Base-by-base conservation (phyloP, 176 grass and related monocot species). In the Carex pumila region DNA sequence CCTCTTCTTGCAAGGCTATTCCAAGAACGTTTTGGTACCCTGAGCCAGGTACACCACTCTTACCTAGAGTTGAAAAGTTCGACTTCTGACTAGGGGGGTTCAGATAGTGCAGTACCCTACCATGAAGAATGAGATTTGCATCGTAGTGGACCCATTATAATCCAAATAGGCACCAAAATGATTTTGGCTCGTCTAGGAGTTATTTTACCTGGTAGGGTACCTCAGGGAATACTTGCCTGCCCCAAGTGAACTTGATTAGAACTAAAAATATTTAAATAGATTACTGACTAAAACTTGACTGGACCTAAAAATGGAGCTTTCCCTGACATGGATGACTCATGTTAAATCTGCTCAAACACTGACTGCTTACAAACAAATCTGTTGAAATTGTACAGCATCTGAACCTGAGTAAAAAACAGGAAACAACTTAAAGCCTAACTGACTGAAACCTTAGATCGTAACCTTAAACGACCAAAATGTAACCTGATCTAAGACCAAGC, bases 1-100 rank as follows among this genome's bases (percentile, higher is more conserved):
- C 90, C 95, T 57, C 95, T 93, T 92, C 88, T 98, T 45, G 89
- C 82, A 25, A 88, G 81, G 49, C 79, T 94, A 82, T 98, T 98
- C 82, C 88, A 91, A 83, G 89, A 95, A 87, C 79, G 91, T 69
- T 95, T 93, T 81, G 86, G 82, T 56, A 64, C 82, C 63, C 79
- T 98, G 80, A 93, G 65, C 80, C 95, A 98, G 92, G 95, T 98
- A 17, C 12, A n/a, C 68, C 39, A 71, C 71, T 43, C 72, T 43
- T 73, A 31, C 12, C 43, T 71, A 71, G 36, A 61, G 56, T 22
- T 61, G 18, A 17, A 62, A 86, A n/a, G 80, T 52, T 47, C 82
- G 29, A 85, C 77, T 6, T 37, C n/a, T 63, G 21, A 50, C 78
- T 15, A 39, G 37, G 37, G 37, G 5, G 37, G 37, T 6, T 39